phyloP scores from a whole-genome alignment of 352 stramenopile species.

The Phytophthora parvispora region DNA sequence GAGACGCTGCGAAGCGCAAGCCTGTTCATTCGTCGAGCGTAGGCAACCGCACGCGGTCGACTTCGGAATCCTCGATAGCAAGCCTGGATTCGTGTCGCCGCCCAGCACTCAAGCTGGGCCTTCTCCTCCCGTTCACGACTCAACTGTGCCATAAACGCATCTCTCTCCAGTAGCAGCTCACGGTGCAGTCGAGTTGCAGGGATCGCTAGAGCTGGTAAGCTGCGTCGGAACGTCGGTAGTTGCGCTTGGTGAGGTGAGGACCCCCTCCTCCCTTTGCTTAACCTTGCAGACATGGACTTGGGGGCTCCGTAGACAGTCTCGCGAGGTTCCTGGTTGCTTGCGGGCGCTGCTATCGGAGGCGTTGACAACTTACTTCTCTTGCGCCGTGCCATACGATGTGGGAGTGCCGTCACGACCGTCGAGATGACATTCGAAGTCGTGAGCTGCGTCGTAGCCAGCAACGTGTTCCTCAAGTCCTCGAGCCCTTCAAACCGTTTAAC shows the following conservation, averaged over 20 bases:
- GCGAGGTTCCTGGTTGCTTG: slow-evolving; percentile 43
- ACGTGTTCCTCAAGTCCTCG: slow-evolving; percentile 46
- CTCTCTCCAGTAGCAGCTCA: slow-evolving; percentile 60
- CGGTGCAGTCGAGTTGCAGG: slow-evolving; percentile 58
- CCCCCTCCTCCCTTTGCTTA: slow-evolving; percentile 38
- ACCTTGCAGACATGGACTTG: slow-evolving; percentile 42
- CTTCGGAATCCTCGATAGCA: slow-evolving; percentile 62
- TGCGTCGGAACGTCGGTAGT: slow-evolving; percentile 58
- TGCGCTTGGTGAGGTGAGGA: slow-evolving; percentile 50
- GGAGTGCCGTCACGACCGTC: slow-evolving; percentile 60
- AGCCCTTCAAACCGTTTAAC: slow-evolving; percentile 51
- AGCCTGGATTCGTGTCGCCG: slow-evolving; percentile 72
- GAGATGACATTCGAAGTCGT: slow-evolving; percentile 76
- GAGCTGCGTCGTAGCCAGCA: slow-evolving; percentile 63
- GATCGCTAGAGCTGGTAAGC: slow-evolving; percentile 62
- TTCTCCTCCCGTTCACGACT: slow-evolving; percentile 62
- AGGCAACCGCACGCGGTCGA: slow-evolving; percentile 54
- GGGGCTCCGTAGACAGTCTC: slow-evolving; percentile 31
- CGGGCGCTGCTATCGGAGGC: slow-evolving; percentile 1
- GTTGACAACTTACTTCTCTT: slow-evolving; percentile 17
- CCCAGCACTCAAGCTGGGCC: slow-evolving; percentile 58
- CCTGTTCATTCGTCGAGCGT: slow-evolving; percentile 46
- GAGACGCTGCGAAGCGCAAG: slow-evolving; percentile 8
- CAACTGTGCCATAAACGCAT: slow-evolving; percentile 73
- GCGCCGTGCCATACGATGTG: slow-evolving; percentile 4